These are phyloP conservation scores for Phytophthora fragariae DNA, from an alignment of 352 stramenopile species.

Conservation along the genomic window DNA sequence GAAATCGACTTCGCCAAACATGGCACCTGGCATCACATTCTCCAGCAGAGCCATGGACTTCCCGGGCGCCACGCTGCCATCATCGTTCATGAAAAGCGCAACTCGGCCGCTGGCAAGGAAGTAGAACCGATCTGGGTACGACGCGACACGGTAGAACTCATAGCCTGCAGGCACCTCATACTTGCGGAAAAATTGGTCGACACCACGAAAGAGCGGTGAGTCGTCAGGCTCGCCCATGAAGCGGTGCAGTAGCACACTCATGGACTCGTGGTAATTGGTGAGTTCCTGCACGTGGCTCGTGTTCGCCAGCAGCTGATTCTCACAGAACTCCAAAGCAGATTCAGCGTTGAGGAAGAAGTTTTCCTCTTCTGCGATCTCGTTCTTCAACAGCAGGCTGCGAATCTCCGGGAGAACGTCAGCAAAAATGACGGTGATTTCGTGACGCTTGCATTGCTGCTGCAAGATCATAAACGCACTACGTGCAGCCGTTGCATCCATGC, in stretches of 20 bases:
- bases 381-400: constrained; percentile 64
- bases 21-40: constrained; percentile 75
- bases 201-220: constrained; percentile 65
- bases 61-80: constrained; percentile 55
- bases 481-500: constrained; percentile 89
- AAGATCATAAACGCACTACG: constrained; percentile 87
- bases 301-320: constrained; percentile 66
- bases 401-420: constrained; percentile 78
- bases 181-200: constrained; percentile 74
- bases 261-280: constrained; percentile 54
- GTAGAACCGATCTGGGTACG: constrained; percentile 73
- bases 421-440: constrained; percentile 78
- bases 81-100: constrained; percentile 80
- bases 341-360: constrained; percentile 80
- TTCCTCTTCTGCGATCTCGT: constrained; percentile 74
- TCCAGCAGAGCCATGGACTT: constrained; percentile 68
- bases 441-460: constrained; percentile 77
- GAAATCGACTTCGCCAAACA: constrained; percentile 91
- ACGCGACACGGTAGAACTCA: constrained; percentile 77
- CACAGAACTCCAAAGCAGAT: constrained; percentile 78
- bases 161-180: constrained; percentile 62
- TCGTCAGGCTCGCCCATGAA: constrained; percentile 85
- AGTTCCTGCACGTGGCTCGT: constrained; percentile 42
- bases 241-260: constrained; percentile 75
- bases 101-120: constrained; percentile 80